These are phyloP conservation scores for Williopsis jadinii DNA, from an alignment of 1,139 yeast genomes.

Conservation along the genomic window DNA sequence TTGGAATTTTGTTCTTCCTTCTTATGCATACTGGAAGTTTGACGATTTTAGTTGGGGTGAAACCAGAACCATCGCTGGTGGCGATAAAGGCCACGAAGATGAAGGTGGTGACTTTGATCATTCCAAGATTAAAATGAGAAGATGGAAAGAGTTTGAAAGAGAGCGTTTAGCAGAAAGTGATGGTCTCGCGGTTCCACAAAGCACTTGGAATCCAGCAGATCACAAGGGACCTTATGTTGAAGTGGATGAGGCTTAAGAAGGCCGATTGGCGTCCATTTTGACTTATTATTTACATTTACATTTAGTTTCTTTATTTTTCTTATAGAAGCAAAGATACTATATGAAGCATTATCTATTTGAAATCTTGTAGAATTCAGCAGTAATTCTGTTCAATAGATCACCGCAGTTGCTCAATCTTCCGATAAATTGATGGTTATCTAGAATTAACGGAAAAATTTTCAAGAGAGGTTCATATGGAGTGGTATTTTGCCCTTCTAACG, in stretches of 20 bases:
- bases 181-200: conserved; percentile 17
- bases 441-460: conserved; percentile 30
- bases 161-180: conserved; percentile 30
- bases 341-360: conserved; percentile 8
- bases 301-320: conserved; percentile 1
- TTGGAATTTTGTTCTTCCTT: conserved; percentile 91
- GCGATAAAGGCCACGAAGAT: conserved; percentile 53
- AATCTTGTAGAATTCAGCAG: conserved; percentile 17
- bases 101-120: conserved; percentile 83
- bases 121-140: conserved; percentile 77
- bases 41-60: conserved; percentile 99
- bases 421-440: conserved; percentile 24
- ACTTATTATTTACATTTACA: neutral
- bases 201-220: conserved; percentile 22
- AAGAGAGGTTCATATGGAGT: conserved; percentile 20
- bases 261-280: neutral
- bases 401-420: conserved; percentile 10
- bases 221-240: conserved; percentile 8
- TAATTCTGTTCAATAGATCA: conserved; percentile 12
- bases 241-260: conserved; percentile 6
- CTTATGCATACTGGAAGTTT: conserved; percentile 92
- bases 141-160: conserved; percentile 91
- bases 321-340: neutral
- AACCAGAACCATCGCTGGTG: conserved; percentile 81
- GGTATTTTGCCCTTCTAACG: too few relatives aligned